Base-by-base conservation (phyloP, 768 basidiomycete species). In the Pleurotus pulmonarius region DNA sequence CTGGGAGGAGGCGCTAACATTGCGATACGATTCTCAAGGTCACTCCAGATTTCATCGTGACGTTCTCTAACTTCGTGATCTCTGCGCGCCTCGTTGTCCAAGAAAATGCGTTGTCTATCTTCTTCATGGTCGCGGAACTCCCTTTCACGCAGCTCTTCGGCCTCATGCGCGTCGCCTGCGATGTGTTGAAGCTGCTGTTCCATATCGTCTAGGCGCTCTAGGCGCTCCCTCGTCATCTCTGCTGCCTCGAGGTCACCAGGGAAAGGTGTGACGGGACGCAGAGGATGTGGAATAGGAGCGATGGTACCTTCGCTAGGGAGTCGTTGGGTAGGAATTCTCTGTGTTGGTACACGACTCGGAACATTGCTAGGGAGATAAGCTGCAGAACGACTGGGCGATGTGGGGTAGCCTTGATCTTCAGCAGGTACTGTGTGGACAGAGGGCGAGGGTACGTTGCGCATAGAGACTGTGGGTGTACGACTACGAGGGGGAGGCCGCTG, bases 41-140 rank as follows among this genome's bases (percentile, higher is more conserved):
- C 73, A 44, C 70, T 65, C 64, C 71, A 74, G 26, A 83, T 73
- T n/a, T 65, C 73, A 2, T 84, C 80, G 16, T 75, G 70, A 4
- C 78, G 76, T 46, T 81, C 75, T 54, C 72, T 69, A 9, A 83
- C 72, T 63, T 89, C 87, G 20, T 74, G 68, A 18, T 82, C 81
- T 39, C 90, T 75, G 44, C 81, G 75, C 3, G 71, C 76, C 63
- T 92, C 85, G 40, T 73, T 74, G 1, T 86, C 83, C 26, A 76
- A 63, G 66, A 90, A 90, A 1, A 84, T 66, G 6, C 72, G 79
- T 16, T 88, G 76, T 5, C 89, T 75, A 49, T 82, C 83, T 9
- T 86, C 83, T 67, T 92, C 90, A 57, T 81, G 79, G 1, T 71
- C 70, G 15, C 81, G 77, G 70, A 89, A 91, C 26, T 85, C 82